phyloP scores from a whole-genome alignment of 345 rosid species.

The sweet orange (Citrus sinensis) region DNA sequence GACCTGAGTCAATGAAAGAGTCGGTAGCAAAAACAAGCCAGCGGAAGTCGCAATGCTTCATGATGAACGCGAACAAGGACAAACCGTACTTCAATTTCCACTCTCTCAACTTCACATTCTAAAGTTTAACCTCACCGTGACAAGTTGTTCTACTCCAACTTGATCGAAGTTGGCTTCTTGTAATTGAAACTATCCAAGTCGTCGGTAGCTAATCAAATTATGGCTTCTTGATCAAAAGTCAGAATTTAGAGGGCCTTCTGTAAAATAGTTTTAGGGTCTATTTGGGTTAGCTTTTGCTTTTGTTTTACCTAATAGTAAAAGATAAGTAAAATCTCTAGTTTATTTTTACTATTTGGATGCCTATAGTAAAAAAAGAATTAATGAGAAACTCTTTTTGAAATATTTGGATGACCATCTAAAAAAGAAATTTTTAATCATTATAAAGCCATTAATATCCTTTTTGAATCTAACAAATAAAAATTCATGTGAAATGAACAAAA shows the following conservation, averaged over 20 bases:
- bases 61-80: conserved; percentile 18
- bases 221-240: background rate
- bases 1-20: conserved; percentile 73
- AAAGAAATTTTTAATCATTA: too few species aligned
- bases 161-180: background rate
- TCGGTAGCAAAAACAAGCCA: conserved; percentile 52
- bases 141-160: background rate
- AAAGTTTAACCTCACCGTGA: background rate
- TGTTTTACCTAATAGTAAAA: too few species aligned
- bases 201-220: background rate
- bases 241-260: background rate
- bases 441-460: too few species aligned
- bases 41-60: conserved; percentile 25
- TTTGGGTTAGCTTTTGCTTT: too few species aligned
- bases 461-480: too few species aligned
- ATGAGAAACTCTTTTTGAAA: too few species aligned
- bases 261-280: background rate
- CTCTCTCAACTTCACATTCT: conserved; percentile 58
- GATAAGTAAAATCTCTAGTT: too few species aligned
- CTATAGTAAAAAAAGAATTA: too few species aligned
- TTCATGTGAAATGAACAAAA: too few species aligned
- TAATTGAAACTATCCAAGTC: background rate
- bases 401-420: too few species aligned
- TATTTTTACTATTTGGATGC: too few species aligned
- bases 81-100: conserved; percentile 47